phyloP scores from a whole-genome alignment of 1,284 basidiomycete species.

The Entoloma clypeatum region DNA sequence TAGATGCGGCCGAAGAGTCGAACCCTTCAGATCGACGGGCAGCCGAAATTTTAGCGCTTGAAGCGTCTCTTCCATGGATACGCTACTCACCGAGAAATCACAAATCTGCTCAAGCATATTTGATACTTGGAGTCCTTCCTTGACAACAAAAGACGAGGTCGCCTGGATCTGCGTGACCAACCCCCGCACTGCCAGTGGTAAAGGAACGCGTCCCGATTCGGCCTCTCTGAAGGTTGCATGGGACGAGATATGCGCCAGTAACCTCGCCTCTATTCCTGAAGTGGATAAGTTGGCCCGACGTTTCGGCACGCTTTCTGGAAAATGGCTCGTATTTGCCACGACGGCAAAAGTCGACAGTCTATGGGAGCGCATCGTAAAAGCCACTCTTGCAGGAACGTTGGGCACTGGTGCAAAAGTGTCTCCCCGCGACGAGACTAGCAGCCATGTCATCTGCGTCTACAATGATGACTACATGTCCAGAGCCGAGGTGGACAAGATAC shows the following conservation, averaged over 20 bases:
- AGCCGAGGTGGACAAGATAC: constrained; percentile 9
- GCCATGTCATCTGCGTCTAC: constrained; percentile 14
- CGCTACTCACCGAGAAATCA: constrained; percentile 8
- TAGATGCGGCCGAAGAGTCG: not conserved
- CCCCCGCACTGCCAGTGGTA: not conserved
- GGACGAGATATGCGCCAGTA: constrained; percentile 9
- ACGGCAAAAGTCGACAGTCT: constrained; percentile 6
- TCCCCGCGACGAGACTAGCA: constrained; percentile 6
- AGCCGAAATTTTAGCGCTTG: constrained; percentile 1
- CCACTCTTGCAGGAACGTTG: constrained; percentile 15
- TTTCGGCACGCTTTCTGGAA: constrained; percentile 9
- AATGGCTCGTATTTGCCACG: constrained; percentile 13
- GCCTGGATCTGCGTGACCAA: constrained; percentile 12
- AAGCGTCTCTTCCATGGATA: constrained; percentile 11
- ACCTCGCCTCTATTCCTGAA: constrained; percentile 1
- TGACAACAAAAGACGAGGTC: constrained; percentile 3
- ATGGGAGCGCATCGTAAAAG: constrained; percentile 11
- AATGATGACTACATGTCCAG: constrained; percentile 11
- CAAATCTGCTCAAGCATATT: constrained; percentile 5
- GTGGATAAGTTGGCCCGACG: constrained; percentile 7
- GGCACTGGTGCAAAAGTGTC: constrained; percentile 11
- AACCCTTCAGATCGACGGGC: constrained; percentile 7
- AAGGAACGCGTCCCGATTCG: not conserved
- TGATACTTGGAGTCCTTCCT: constrained; percentile 10
- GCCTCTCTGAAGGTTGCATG: constrained; percentile 11